Percentiles rank a stretch among this genome's conserved stretches.
phyloP scores from a whole-genome alignment of 139 green algal genomes.

The Chlorella sp. region DNA sequence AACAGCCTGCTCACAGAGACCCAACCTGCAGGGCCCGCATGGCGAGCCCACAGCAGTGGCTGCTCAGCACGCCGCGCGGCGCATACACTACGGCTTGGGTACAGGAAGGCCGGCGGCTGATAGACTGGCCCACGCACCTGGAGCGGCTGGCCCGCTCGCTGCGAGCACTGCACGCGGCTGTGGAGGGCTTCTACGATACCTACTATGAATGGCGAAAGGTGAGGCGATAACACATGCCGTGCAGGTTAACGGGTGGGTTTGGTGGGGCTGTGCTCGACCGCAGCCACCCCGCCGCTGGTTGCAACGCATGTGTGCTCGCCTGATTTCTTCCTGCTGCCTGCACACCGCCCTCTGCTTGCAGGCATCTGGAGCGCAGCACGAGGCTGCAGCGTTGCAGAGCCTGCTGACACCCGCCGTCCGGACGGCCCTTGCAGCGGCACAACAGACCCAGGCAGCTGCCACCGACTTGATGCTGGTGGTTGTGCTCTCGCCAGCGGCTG shows the following conservation, averaged over 20 bases:
- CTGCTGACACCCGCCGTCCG: neutral
- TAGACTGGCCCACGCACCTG: slow-evolving; percentile 36
- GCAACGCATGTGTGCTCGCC: too few species aligned
- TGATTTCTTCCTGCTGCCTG: neutral
- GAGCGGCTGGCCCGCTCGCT: slow-evolving; percentile 38
- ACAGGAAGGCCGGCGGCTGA: neutral
- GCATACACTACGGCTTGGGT: slow-evolving; percentile 41
- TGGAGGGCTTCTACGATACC: neutral
- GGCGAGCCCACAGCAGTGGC: neutral
- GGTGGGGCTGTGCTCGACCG: too few species aligned
- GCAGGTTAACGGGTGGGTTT: too few species aligned
- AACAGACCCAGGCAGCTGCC: neutral
- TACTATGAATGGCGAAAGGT: slow-evolving; percentile 33
- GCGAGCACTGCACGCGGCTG: neutral
- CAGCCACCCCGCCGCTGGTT: too few species aligned
- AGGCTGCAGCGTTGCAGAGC: neutral
- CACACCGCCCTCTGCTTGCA: neutral
- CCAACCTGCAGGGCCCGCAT: too few species aligned
- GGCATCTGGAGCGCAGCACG: neutral
- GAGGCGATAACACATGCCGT: too few species aligned
- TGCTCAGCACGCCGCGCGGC: neutral
- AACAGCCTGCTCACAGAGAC: too few species aligned
- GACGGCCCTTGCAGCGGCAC: neutral
- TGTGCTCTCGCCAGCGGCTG: neutral
- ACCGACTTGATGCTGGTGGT: slow-evolving; percentile 20